Evolutionary conservation across 306 rosid genomes (phyloP).

Genomic region (Boehmeria nivea): DNA sequence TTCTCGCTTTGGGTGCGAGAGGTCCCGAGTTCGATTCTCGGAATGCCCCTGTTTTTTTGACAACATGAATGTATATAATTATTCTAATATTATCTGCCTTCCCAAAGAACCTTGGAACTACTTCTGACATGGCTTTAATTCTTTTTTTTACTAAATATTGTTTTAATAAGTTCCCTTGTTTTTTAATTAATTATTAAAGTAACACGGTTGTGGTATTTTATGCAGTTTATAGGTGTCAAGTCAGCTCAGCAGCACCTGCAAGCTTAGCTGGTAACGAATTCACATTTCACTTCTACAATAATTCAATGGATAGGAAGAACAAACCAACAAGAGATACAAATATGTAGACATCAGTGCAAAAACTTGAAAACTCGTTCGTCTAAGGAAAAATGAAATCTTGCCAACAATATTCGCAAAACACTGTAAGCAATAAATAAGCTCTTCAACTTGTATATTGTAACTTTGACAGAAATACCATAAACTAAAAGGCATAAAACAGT

Average conservation of each 20-base stretch:
- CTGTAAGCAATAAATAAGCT: background rate
- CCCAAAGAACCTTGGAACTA: too few species aligned
- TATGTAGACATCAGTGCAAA: background rate
- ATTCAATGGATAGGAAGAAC: background rate
- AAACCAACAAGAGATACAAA: background rate
- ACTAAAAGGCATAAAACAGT: background rate
- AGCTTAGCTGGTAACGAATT: background rate
- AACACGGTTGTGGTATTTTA: too few species aligned
- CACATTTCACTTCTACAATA: background rate
- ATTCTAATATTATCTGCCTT: too few species aligned
- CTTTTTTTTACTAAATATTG: too few species aligned
- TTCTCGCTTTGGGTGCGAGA: conserved; percentile 27
- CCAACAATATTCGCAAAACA: background rate
- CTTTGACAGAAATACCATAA: background rate
- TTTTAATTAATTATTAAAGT: too few species aligned
- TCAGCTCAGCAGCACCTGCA: background rate
- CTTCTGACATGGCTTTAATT: too few species aligned
- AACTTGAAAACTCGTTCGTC: background rate
- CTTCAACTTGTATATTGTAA: background rate
- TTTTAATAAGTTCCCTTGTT: too few species aligned
- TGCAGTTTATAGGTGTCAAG: background rate
- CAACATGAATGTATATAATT: too few species aligned
- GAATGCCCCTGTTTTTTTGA: conserved; percentile 25
- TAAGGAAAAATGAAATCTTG: background rate
- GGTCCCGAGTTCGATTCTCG: conserved; percentile 45